Evolutionary conservation across 441 rosid species (phyloP).

Genomic region (Euphorbia schlechtendalii): DNA sequence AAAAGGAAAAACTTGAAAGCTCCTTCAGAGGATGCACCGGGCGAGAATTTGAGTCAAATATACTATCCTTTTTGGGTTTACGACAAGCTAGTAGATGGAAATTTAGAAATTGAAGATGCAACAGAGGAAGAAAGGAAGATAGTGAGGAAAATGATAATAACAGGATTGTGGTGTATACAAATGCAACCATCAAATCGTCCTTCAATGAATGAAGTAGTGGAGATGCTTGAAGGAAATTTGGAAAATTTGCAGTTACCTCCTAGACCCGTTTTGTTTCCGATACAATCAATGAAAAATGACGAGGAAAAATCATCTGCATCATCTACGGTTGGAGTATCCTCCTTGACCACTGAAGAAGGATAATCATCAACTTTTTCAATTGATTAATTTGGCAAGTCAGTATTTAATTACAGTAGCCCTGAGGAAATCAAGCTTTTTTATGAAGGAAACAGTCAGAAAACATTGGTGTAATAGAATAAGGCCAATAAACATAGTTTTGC

Average conservation of each 20-base stretch:
- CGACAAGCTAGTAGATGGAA: neutral
- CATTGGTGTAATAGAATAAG: no score
- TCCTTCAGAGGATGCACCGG: no score
- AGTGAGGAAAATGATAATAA: constrained; percentile 13
- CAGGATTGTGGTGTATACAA: constrained; percentile 18
- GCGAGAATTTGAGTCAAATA: constrained; percentile 1
- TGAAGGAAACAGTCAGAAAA: no score
- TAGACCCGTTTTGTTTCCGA: neutral
- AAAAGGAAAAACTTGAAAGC: no score
- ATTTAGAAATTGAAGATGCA: neutral
- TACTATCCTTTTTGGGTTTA: constrained; percentile 10
- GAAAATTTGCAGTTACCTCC: constrained; percentile 9
- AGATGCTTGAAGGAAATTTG: constrained; percentile 17
- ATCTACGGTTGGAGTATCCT: neutral
- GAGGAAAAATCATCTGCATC: constrained; percentile 1
- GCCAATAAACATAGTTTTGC: no score
- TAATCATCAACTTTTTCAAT: no score
- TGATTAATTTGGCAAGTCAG: no score
- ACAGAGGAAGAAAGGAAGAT: constrained; percentile 8
- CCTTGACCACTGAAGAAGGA: no score
- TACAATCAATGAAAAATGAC: neutral
- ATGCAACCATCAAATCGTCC: constrained; percentile 17
- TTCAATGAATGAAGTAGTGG: constrained; percentile 14
- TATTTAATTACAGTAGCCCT: no score
- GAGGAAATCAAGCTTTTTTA: no score